Conservation (phyloP, 2,329 filamentous ascomycete species). For the Monosporascus sp. region DNA sequence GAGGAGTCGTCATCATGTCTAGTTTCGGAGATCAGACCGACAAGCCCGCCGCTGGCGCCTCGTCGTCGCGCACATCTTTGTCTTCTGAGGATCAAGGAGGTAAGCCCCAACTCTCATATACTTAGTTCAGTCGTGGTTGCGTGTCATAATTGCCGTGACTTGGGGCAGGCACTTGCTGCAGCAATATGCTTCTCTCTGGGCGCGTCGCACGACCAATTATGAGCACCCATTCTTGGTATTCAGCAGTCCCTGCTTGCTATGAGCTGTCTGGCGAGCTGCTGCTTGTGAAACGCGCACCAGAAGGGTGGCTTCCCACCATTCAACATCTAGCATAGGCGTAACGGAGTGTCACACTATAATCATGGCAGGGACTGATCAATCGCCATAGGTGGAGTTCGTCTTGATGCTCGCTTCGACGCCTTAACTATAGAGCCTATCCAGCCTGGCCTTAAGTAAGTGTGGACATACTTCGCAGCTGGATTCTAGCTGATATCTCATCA, state of each 20-base stretch:
- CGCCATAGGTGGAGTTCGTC: not conserved
- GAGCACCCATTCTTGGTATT: too few species aligned
- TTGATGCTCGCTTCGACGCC: not conserved
- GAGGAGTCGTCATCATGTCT: not conserved
- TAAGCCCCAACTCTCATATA: not conserved
- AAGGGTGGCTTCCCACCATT: too few species aligned
- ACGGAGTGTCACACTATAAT: too few species aligned
- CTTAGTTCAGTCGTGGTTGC: not conserved
- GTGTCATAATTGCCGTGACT: not conserved
- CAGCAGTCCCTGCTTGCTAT: too few species aligned
- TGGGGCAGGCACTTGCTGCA: not conserved
- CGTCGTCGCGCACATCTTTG: not conserved
- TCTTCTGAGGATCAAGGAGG: not conserved
- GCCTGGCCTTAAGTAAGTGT: not conserved
- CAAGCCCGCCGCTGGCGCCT: not conserved
- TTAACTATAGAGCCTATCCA: not conserved
- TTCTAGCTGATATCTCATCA: not conserved
- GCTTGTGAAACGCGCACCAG: too few species aligned
- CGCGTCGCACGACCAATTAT: too few species aligned
- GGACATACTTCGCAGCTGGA: not conserved
- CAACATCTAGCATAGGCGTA: too few species aligned
- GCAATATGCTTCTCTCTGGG: too few species aligned
- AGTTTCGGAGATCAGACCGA: not conserved
- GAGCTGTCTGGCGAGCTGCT: too few species aligned
- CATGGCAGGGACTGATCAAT: not conserved